These are phyloP conservation scores for Melianthus villosus DNA, from an alignment of 441 rosid species.

Conservation along the genomic window DNA sequence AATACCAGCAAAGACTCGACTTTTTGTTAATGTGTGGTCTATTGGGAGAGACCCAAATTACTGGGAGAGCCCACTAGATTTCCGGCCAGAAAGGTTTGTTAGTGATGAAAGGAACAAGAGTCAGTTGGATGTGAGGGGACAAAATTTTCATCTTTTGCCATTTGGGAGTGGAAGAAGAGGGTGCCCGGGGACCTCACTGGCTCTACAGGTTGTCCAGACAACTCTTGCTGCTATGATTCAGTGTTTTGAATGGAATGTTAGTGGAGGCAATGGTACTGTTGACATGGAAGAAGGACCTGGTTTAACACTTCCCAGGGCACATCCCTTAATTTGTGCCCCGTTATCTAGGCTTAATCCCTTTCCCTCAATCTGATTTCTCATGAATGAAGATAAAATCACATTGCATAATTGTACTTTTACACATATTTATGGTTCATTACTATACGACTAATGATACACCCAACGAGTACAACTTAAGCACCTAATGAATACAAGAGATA, in stretches of 20 bases:
- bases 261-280: not conserved
- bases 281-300: constrained; percentile 10
- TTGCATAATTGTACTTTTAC: too few species aligned
- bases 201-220: constrained; percentile 9
- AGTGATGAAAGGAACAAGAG: constrained; percentile 5
- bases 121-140: constrained; percentile 8
- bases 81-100: constrained; percentile 12
- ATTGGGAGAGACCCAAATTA: constrained; percentile 9
- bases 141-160: constrained; percentile 13
- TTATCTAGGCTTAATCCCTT: constrained; percentile 21
- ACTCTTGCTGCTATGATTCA: too few species aligned
- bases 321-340: constrained; percentile 31
- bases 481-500: too few species aligned
- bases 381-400: too few species aligned
- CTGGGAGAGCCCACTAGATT: constrained; percentile 7
- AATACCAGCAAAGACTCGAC: constrained; percentile 13
- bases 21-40: constrained; percentile 17
- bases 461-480: too few species aligned
- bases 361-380: constrained; percentile 9
- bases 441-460: too few species aligned
- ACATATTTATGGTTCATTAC: too few species aligned
- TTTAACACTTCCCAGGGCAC: constrained; percentile 19
- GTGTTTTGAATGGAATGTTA: too few species aligned
- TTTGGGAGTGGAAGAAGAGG: constrained; percentile 11
- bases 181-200: constrained; percentile 10